Evolutionary conservation across 768 basidiomycete species (phyloP), one percentile per base, ranked within the genome.

Genomic region (Pholiota conissans): DNA sequence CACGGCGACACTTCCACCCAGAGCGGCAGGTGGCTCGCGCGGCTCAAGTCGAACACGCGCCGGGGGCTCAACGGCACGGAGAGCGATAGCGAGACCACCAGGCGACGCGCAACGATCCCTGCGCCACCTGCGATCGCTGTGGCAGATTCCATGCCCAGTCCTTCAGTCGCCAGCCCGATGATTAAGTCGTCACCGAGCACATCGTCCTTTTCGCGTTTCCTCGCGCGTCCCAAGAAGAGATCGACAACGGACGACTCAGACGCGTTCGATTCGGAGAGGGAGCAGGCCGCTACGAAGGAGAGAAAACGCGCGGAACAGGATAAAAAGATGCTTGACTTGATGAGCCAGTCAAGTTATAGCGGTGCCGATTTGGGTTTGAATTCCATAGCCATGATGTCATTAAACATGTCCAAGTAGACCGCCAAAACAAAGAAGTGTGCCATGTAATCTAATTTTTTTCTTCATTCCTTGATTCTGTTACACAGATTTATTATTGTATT

Each of bases 251-350:
- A 49, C 39, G 47, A 60, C 20, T n/a, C n/a, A n/a, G 32, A 40
- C n/a, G 32, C 37, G 14, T 39, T 30, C 26, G 46, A 48, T 11
- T 55, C 45, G 16, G 45, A 49, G 20, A 40, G 30, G 29, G 53
- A 13, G 16, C 45, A 30, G 42, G 40, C 53, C 8, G 40, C 49
- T 45, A 29, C 45, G 18, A 53, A 53, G 3, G 55, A 54, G 35
- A 56, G 55, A 34, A 56, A 55, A 47, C 59, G 60, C 20, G n/a
- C 42, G 42, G 60, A 63, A 45, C 55, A 61, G 53, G 62, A 58
- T 13, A 48, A 52, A 18, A 51, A 56, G 27, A 13, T 55, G 51
- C 50, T 55, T 10, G 39, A 45, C 16, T 30, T 46, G 26, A 49
- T 55, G 26, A 32, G 32, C 32, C 50, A 22, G 16, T 37, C 32